Conservation (phyloP, 2,329 filamentous ascomycete genomes). For the Aspergillus transmontanensis region DNA sequence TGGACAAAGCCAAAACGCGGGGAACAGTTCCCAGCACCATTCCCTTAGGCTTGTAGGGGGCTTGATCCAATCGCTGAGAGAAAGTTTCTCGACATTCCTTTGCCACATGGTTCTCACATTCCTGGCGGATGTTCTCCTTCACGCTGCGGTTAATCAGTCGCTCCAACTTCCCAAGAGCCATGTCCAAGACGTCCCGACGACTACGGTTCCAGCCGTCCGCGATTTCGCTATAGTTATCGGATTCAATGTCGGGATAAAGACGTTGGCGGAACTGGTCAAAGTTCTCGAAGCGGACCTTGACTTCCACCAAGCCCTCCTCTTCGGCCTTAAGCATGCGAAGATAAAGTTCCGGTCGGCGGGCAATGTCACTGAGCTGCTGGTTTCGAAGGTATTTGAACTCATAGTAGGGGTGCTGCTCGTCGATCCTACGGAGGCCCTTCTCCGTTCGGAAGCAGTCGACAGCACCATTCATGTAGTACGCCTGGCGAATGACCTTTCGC, state of each 20-base stretch:
- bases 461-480: conserved; percentile 79
- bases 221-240: conserved; percentile 91
- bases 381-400: conserved; percentile 96
- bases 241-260: conserved; percentile 82
- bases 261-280: conserved; percentile 74
- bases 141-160: conserved; percentile 85
- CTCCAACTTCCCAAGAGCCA: conserved; percentile 79
- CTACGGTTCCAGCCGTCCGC: conserved; percentile 94
- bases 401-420: conserved; percentile 93
- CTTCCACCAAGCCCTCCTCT: conserved; percentile 86
- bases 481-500: conserved; percentile 80
- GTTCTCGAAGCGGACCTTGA: conserved; percentile 76
- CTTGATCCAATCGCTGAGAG: conserved; percentile 87
- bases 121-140: conserved; percentile 90
- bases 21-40: conserved; percentile 87
- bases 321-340: conserved; percentile 97
- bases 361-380: conserved; percentile 80
- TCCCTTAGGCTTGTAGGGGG: conserved; percentile 91
- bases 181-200: conserved; percentile 79
- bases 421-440: conserved; percentile 89
- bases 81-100: conserved; percentile 87
- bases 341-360: conserved; percentile 83
- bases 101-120: conserved; percentile 91
- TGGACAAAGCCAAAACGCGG: conserved; percentile 83
- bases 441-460: conserved; percentile 90